A percentile compares a stretch with the other conserved stretches of the same genome.
These are phyloP conservation scores for Wallemia ichthyophaga DNA, from an alignment of 1,284 basidiomycete genomes.

Conservation along the genomic window DNA sequence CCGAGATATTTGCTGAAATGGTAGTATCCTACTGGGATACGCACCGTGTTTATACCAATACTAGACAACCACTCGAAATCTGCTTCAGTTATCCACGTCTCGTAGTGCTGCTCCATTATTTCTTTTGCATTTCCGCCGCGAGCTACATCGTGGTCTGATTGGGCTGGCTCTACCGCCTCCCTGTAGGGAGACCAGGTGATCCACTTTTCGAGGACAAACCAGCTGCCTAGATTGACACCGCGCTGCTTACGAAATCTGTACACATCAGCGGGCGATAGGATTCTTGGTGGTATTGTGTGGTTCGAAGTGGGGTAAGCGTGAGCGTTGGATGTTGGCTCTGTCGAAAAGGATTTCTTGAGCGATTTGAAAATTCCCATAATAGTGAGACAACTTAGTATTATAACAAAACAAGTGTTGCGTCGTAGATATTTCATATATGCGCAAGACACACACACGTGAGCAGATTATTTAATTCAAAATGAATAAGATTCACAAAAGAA, in stretches of 20 bases:
- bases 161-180: not conserved
- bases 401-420: too few relatives aligned
- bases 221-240: slow-evolving; percentile 48
- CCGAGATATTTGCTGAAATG: slow-evolving; percentile 22
- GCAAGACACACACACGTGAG: too few relatives aligned
- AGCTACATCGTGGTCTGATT: slow-evolving; percentile 26
- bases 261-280: slow-evolving; percentile 13
- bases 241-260: slow-evolving; percentile 43
- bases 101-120: slow-evolving; percentile 48
- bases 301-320: not conserved
- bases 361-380: not conserved
- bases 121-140: slow-evolving; percentile 27
- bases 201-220: slow-evolving; percentile 11
- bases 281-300: not conserved
- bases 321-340: not conserved
- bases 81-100: slow-evolving; percentile 34
- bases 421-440: too few relatives aligned
- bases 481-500: too few relatives aligned
- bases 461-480: too few relatives aligned
- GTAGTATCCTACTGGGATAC: slow-evolving; percentile 56
- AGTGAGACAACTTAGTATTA: not conserved
- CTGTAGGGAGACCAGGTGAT: not conserved
- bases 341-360: not conserved
- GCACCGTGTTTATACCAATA: slow-evolving; percentile 49
- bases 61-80: slow-evolving; percentile 45